A percentile compares a stretch with the other conserved stretches of the same genome.
These are phyloP conservation scores for Theileria sp. DNA, from an alignment of 169 alveolate genomes.

Conservation along the genomic window DNA sequence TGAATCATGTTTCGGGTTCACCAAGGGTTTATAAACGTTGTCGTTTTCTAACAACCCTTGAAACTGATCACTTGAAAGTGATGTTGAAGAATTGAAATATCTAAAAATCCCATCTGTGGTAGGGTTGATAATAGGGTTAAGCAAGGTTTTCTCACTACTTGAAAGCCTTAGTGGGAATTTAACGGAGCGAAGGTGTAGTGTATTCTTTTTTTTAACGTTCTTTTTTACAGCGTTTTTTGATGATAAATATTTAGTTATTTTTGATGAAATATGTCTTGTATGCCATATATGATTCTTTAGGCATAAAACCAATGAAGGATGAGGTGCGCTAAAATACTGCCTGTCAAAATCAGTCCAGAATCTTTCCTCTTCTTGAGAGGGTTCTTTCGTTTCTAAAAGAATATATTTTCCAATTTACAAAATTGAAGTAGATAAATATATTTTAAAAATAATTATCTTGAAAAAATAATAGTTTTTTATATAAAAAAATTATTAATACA, in stretches of 20 bases:
- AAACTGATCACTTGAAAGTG: conserved; percentile 21
- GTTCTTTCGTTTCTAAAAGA: conserved; percentile 22
- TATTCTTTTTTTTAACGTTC: background rate
- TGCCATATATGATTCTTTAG: conserved; percentile 64
- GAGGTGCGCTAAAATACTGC: conserved; percentile 48
- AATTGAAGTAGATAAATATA: background rate
- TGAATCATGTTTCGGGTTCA: conserved; percentile 49
- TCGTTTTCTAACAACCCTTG: conserved; percentile 51
- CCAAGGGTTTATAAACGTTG: conserved; percentile 46
- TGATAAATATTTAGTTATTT: conserved; percentile 2
- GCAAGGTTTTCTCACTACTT: background rate
- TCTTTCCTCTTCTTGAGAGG: conserved; percentile 63
- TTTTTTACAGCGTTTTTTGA: conserved; percentile 6
- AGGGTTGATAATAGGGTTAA: background rate
- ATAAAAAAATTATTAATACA: no score
- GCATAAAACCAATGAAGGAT: conserved; percentile 48
- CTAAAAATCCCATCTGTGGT: conserved; percentile 14
- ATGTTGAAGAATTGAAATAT: background rate
- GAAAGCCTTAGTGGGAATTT: conserved; percentile 23
- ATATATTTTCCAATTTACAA: background rate
- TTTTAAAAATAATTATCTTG: background rate
- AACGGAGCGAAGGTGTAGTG: background rate
- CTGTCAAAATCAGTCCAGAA: conserved; percentile 64
- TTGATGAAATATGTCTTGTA: conserved; percentile 36
- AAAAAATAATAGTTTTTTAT: no score